phyloP scores from a whole-genome alignment of 202 grass and related monocot species.

The Panicum virgatum region DNA sequence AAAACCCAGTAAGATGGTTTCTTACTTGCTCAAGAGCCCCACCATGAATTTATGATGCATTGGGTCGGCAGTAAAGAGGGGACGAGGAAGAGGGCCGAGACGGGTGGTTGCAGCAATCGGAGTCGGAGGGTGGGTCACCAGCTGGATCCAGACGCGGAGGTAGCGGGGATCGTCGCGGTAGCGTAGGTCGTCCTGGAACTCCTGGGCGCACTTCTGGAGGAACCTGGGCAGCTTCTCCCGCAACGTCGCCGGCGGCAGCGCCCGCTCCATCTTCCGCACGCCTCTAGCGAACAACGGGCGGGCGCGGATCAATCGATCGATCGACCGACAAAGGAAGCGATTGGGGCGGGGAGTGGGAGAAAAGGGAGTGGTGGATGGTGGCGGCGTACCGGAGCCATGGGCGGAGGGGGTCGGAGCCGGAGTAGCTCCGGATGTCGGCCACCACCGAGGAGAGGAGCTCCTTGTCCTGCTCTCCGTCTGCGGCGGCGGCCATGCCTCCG shows the following conservation, averaged over 20 bases:
- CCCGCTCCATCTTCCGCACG: conserved; percentile 57
- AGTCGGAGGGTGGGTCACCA: conserved; percentile 40
- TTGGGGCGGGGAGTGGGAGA: background rate
- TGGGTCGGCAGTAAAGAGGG: background rate
- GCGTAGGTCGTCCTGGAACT: conserved; percentile 64
- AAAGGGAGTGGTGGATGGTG: background rate
- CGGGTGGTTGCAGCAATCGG: background rate
- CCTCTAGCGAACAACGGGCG: conserved; percentile 47
- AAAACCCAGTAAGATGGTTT: background rate
- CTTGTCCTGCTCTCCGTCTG: conserved; percentile 46
- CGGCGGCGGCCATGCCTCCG: conserved; percentile 51
- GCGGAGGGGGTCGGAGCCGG: conserved; percentile 75
- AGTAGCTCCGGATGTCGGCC: conserved; percentile 64
- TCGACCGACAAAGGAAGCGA: background rate
- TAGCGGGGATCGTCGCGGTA: conserved; percentile 76
- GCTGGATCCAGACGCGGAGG: conserved; percentile 81
- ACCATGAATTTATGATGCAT: background rate
- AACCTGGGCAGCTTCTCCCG: conserved; percentile 85
- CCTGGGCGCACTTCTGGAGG: conserved; percentile 89
- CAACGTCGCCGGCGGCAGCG: conserved; percentile 49
- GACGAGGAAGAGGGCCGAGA: background rate
- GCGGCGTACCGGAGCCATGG: conserved; percentile 78
- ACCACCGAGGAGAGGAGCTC: conserved; percentile 72
- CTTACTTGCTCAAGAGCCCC: background rate
- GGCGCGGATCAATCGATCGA: background rate